Percentiles rank a stretch among this genome's conserved stretches.
Conservation (phyloP, 208 protist species). For the Porcisia deanei region DNA sequence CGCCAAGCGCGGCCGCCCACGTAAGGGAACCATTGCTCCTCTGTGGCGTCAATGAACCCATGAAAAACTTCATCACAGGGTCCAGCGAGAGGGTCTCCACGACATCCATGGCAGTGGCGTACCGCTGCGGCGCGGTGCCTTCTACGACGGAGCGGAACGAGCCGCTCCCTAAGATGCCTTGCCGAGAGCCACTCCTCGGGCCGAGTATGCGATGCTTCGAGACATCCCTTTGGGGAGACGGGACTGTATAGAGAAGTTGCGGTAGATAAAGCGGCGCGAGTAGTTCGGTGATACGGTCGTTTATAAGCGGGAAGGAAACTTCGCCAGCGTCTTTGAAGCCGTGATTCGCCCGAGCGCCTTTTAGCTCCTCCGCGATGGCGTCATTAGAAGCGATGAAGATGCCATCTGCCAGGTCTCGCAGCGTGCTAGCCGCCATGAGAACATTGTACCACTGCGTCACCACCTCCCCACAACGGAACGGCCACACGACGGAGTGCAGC, state of each 20-base stretch:
- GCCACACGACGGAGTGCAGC: conserved; percentile 78
- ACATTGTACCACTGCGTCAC: conserved; percentile 90
- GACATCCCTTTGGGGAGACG: conserved; percentile 23
- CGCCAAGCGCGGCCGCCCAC: conserved; percentile 41
- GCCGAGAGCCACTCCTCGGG: neutral
- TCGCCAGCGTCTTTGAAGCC: conserved; percentile 24
- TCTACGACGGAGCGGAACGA: neutral
- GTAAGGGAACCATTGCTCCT: conserved; percentile 12
- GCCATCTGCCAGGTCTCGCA: conserved; percentile 69
- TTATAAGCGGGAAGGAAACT: conserved; percentile 51
- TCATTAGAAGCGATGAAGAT: conserved; percentile 72
- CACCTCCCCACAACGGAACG: conserved; percentile 80
- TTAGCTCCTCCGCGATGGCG: conserved; percentile 38
- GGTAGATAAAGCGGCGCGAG: conserved; percentile 64
- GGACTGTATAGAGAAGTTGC: conserved; percentile 48
- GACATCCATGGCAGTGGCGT: conserved; percentile 38
- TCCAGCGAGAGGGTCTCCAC: conserved; percentile 65
- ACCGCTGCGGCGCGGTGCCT: conserved; percentile 18
- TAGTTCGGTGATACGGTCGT: conserved; percentile 48
- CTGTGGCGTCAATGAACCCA: conserved; percentile 32
- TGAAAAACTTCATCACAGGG: conserved; percentile 77
- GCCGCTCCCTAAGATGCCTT: neutral
- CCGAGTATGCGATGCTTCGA: conserved; percentile 26
- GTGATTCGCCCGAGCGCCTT: conserved; percentile 13
- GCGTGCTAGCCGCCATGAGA: conserved; percentile 54